Evolutionary conservation across 495 filamentous ascomycete genomes (phyloP).

Genomic region (Aspergillus nanangensis): DNA sequence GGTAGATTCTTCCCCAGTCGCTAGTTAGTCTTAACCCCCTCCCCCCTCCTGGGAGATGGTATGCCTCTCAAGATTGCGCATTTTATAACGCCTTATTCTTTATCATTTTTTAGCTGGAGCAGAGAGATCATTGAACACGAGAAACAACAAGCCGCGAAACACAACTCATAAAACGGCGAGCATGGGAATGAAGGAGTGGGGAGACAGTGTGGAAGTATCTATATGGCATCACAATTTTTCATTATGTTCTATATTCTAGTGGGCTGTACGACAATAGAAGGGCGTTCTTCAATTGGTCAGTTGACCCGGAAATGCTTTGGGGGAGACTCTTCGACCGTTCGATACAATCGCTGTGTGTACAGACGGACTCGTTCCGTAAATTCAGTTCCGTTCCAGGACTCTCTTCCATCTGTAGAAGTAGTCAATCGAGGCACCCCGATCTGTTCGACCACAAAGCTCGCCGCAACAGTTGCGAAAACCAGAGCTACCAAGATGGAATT

Average conservation of each 20-base stretch:
- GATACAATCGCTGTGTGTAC: conserved; percentile 47
- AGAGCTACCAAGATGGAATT: conserved; percentile 63
- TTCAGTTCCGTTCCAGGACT: conserved; percentile 74
- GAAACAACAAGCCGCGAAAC: conserved; percentile 51
- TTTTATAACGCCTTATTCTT: too few species aligned
- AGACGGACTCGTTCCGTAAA: conserved; percentile 49
- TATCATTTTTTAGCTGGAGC: conserved; percentile 65
- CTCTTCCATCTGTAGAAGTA: conserved; percentile 46
- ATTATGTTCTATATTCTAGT: conserved; percentile 33
- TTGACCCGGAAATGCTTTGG: conserved; percentile 40
- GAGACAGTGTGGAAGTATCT: conserved; percentile 14
- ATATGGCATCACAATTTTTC: conserved; percentile 24
- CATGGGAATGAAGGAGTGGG: conserved; percentile 8
- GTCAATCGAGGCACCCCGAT: conserved; percentile 71
- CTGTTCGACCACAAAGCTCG: conserved; percentile 93
- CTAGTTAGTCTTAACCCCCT: conserved; percentile 60
- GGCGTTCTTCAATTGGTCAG: conserved; percentile 42
- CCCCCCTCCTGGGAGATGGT: conserved; percentile 3
- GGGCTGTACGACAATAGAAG: conserved; percentile 45
- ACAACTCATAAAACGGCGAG: conserved; percentile 41
- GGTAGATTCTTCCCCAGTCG: conserved; percentile 91
- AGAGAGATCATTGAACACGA: conserved; percentile 89
- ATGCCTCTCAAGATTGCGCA: conserved; percentile 3
- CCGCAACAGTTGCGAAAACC: conserved; percentile 75
- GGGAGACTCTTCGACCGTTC: conserved; percentile 41